A percentile compares a stretch with the other conserved stretches of the same genome.
These are phyloP conservation scores for Suillus sp. DNA, from an alignment of 768 basidiomycete genomes.

Conservation along the genomic window DNA sequence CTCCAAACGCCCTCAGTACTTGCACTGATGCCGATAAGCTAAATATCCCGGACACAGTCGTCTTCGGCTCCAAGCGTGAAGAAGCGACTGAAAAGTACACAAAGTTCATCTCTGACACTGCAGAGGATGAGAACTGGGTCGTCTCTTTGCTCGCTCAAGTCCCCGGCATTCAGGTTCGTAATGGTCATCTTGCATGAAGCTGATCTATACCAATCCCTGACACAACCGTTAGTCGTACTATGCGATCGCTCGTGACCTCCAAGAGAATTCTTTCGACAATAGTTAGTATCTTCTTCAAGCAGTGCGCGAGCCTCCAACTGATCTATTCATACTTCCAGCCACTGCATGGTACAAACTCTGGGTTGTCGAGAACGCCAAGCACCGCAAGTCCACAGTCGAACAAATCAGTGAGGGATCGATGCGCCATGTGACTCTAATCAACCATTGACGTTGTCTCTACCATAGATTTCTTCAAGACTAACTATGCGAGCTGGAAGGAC, in stretches of 20 bases:
- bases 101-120: slow-evolving; percentile 14
- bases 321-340: neutral
- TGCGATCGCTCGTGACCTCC: neutral
- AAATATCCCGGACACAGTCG: slow-evolving; percentile 12
- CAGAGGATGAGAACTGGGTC: slow-evolving; percentile 14
- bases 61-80: slow-evolving; percentile 12
- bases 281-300: neutral
- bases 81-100: slow-evolving; percentile 13
- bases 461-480: slow-evolving; percentile 5
- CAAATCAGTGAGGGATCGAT: neutral
- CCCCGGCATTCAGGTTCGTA: slow-evolving; percentile 18
- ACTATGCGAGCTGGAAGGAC: slow-evolving; percentile 2
- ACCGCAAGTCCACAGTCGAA: neutral
- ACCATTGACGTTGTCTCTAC: neutral
- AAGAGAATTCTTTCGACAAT: neutral
- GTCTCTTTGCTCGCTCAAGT: slow-evolving; percentile 16
- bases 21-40: slow-evolving; percentile 12
- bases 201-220: neutral
- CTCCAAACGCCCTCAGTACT: slow-evolving; percentile 5
- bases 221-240: neutral
- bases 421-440: neutral
- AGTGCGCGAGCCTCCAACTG: neutral
- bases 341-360: slow-evolving; percentile 3
- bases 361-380: slow-evolving; percentile 4
- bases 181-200: neutral